These are phyloP conservation scores for Corrigiola litoralis DNA, from an alignment of 179 eudicot genomes.

Conservation along the genomic window DNA sequence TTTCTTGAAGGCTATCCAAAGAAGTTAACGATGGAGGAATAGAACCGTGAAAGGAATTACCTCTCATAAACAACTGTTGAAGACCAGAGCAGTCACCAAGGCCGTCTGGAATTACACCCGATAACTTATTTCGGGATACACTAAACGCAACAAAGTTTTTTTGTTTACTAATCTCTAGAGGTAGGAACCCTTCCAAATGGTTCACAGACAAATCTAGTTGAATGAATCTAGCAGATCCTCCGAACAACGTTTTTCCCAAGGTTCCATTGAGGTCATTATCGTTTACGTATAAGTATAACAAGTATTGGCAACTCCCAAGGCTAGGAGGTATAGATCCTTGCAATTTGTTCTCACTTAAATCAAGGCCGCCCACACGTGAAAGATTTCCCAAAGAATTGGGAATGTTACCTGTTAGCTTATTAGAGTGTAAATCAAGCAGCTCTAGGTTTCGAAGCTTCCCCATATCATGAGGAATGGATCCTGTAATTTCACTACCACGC, in stretches of 20 bases:
- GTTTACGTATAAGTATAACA: neutral
- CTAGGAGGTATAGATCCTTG: slow-evolving; percentile 22
- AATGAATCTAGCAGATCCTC: neutral
- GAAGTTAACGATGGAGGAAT: slow-evolving; percentile 20
- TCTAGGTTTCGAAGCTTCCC: slow-evolving; percentile 15
- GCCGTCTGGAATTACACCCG: slow-evolving; percentile 18
- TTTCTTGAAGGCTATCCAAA: slow-evolving; percentile 9
- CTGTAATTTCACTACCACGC: neutral
- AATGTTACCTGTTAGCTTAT: slow-evolving; percentile 13
- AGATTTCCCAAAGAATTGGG: slow-evolving; percentile 16
- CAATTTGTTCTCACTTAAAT: slow-evolving; percentile 2
- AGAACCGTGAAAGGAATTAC: slow-evolving; percentile 16
- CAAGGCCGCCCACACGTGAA: neutral
- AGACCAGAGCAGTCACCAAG: slow-evolving; percentile 7
- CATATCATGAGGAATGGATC: slow-evolving; percentile 18
- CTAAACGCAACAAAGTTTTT: neutral
- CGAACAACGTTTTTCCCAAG: slow-evolving; percentile 15
- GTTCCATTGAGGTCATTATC: slow-evolving; percentile 18
- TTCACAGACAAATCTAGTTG: slow-evolving; percentile 2
- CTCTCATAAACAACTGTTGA: neutral
- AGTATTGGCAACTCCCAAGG: slow-evolving; percentile 13
- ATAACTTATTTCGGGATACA: slow-evolving; percentile 17
- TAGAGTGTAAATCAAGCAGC: neutral
- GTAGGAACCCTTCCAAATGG: slow-evolving; percentile 11
- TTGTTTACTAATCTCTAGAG: slow-evolving; percentile 14